Evolutionary conservation across 805 yeast species (phyloP).

Genomic region (Ogataea wickerhamii): DNA sequence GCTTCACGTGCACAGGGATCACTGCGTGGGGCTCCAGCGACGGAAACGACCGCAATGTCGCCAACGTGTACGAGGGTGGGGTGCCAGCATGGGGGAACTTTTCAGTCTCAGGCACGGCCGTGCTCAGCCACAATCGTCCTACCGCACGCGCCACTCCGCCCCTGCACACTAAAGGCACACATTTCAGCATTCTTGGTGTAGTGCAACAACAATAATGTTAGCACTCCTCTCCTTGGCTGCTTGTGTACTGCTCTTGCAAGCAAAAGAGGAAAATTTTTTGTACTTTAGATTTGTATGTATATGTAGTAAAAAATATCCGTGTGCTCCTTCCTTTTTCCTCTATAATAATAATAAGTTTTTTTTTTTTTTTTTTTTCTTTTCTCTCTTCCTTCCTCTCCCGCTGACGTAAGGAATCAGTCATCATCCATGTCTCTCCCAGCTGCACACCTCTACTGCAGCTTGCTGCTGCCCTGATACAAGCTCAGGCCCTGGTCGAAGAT

Average conservation of each 20-base stretch:
- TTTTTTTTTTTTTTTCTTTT: too few relatives aligned
- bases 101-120: neutral
- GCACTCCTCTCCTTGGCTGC: too few relatives aligned
- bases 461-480: conserved; percentile 10
- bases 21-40: conserved; percentile 80
- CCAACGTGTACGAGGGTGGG: conserved; percentile 71
- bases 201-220: too few relatives aligned
- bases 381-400: too few relatives aligned
- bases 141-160: neutral
- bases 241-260: too few relatives aligned
- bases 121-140: neutral
- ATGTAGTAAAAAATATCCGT: too few relatives aligned
- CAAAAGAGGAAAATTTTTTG: too few relatives aligned
- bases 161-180: neutral
- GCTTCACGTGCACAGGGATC: conserved; percentile 69
- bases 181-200: too few relatives aligned
- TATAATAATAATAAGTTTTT: too few relatives aligned
- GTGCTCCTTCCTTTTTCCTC: too few relatives aligned
- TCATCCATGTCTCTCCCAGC: neutral
- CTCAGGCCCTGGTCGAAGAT: conserved; percentile 52
- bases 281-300: too few relatives aligned
- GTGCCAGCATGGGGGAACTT: conserved; percentile 28
- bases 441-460: conserved; percentile 7
- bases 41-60: conserved; percentile 81
- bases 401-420: too few relatives aligned